Percentiles rank a stretch among this genome's conserved stretches.
These are phyloP conservation scores for Fraxinus platypoda DNA, from an alignment of 305 asterid species.

Conservation along the genomic window DNA sequence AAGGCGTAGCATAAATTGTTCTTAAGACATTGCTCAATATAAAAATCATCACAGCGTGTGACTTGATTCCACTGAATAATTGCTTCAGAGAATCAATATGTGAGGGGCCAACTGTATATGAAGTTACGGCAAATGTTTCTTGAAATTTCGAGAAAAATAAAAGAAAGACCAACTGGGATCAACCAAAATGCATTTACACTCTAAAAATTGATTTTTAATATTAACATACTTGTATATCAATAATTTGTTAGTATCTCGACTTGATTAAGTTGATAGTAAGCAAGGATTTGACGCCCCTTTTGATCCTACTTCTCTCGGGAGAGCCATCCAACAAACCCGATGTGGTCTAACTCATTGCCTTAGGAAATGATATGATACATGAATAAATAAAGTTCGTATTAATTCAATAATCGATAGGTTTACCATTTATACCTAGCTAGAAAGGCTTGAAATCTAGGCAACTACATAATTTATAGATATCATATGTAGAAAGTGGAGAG, in stretches of 20 bases:
- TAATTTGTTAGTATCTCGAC: no score
- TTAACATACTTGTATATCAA: no score
- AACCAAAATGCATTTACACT: no score
- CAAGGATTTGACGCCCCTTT: background rate
- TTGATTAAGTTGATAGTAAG: background rate
- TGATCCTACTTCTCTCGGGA: no score
- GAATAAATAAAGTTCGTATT: no score
- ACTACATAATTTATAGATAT: conserved; percentile 1
- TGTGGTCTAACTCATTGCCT: no score
- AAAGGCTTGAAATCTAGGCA: conserved; percentile 15
- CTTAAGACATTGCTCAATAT: background rate
- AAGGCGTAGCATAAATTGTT: background rate
- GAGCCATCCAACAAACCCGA: no score
- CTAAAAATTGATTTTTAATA: no score
- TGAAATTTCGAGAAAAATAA: background rate
- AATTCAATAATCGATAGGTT: no score
- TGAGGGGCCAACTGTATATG: background rate
- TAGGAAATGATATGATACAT: no score
- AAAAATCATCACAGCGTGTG: background rate
- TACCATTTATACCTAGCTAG: background rate
- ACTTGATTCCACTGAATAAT: background rate
- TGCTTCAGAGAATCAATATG: background rate
- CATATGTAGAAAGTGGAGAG: conserved; percentile 17
- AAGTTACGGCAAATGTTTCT: background rate
- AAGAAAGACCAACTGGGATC: no score